Conservation (phyloP, 805 yeast genomes). For the Candida fluviatilis region DNA sequence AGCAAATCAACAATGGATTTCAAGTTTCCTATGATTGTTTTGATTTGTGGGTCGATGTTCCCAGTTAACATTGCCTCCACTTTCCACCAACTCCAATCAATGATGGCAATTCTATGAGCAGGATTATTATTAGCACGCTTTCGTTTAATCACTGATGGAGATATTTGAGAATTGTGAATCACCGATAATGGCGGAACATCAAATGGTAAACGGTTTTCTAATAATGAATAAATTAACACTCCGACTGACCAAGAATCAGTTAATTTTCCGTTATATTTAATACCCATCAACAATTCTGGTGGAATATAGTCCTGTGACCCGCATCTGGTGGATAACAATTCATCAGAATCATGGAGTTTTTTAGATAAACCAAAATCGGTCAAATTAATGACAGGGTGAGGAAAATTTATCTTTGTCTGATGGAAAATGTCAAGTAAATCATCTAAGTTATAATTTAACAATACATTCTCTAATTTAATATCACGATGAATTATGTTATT, state of each 20-base stretch:
- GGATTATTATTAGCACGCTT: constrained; percentile 47
- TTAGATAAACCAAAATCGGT: constrained; percentile 91
- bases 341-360: constrained; percentile 53
- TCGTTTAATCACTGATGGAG: constrained; percentile 41
- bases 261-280: constrained; percentile 85
- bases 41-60: constrained; percentile 11
- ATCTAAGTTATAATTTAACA: constrained; percentile 37
- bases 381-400: constrained; percentile 41
- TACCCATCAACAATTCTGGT: constrained; percentile 88
- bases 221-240: constrained; percentile 75
- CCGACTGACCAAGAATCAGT: constrained; percentile 96
- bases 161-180: constrained; percentile 23
- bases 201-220: constrained; percentile 89
- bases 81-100: constrained; percentile 85
- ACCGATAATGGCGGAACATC: constrained; percentile 65
- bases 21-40: constrained; percentile 17
- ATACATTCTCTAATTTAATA: constrained; percentile 80
- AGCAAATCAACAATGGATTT: constrained; percentile 27
- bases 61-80: constrained; percentile 16
- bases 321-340: constrained; percentile 78
- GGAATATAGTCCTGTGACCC: constrained; percentile 97
- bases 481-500: constrained; percentile 81
- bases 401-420: background rate
- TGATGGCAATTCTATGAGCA: constrained; percentile 86
- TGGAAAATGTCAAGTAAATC: constrained; percentile 10